Evolutionary conservation across 2,329 filamentous ascomycete species (phyloP).

Genomic region (Reticulascus tulasneorum): DNA sequence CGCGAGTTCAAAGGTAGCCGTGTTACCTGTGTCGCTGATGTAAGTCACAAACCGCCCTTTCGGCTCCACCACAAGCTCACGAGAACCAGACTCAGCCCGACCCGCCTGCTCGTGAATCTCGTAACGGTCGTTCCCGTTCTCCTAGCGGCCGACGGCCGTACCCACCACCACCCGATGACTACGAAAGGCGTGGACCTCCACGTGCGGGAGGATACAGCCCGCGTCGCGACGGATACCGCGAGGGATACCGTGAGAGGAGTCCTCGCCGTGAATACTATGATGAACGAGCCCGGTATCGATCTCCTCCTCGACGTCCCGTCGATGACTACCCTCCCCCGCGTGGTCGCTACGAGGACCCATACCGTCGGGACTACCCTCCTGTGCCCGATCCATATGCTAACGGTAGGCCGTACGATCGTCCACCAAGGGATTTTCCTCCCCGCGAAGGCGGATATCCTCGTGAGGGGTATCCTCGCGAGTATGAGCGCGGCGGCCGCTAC

Average conservation of each 20-base stretch:
- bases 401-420: constrained; percentile 52
- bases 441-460: constrained; percentile 47
- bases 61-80: constrained; percentile 6
- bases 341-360: constrained; percentile 72
- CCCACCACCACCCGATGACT: constrained; percentile 68
- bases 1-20: constrained; percentile 88
- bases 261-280: constrained; percentile 86
- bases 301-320: constrained; percentile 71
- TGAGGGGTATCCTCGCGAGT: constrained; percentile 42
- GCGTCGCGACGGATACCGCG: constrained; percentile 59
- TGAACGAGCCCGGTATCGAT: constrained; percentile 74
- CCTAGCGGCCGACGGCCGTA: constrained; percentile 63
- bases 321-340: constrained; percentile 72
- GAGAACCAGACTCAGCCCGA: constrained; percentile 70
- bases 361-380: constrained; percentile 65
- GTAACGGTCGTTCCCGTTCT: constrained; percentile 73
- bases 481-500: constrained; percentile 47
- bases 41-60: constrained; percentile 43
- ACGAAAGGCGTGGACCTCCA: constrained; percentile 76
- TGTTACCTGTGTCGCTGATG: constrained; percentile 84
- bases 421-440: constrained; percentile 45
- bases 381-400: constrained; percentile 60
- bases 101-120: constrained; percentile 61
- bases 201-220: constrained; percentile 87
- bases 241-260: constrained; percentile 84